Percentiles rank a stretch among this genome's conserved stretches.
These are phyloP conservation scores for Nothophaeocryptopus gaeumannii DNA, from an alignment of 2,329 filamentous ascomycete genomes.

Conservation along the genomic window DNA sequence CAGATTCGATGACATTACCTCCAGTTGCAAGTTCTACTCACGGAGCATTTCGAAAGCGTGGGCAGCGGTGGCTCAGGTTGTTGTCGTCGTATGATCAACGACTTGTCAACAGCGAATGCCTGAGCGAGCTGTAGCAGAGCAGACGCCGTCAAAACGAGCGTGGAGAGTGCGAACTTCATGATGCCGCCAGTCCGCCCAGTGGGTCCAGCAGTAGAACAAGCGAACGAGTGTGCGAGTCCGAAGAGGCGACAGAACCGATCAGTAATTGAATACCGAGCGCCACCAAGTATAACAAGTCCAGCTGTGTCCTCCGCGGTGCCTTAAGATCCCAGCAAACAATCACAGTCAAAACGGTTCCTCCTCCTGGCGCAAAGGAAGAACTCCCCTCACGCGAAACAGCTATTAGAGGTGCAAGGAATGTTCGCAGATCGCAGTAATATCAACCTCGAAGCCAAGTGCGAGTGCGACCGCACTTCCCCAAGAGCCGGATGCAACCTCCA, in stretches of 20 bases:
- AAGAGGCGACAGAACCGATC: too few relatives aligned
- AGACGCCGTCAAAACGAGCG: neutral
- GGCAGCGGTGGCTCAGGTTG: constrained; percentile 9
- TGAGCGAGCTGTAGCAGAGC: neutral
- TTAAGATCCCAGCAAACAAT: too few relatives aligned
- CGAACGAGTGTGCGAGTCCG: neutral
- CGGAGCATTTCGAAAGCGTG: constrained; percentile 16
- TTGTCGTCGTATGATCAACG: neutral
- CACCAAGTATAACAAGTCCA: too few relatives aligned
- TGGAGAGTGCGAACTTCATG: neutral
- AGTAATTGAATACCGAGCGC: too few relatives aligned
- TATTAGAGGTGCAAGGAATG: too few relatives aligned
- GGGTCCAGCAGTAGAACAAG: neutral
- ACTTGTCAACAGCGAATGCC: neutral
- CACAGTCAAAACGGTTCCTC: too few relatives aligned
- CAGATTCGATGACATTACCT: neutral
- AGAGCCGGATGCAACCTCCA: neutral
- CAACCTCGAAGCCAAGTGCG: neutral
- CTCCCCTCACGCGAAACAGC: too few relatives aligned
- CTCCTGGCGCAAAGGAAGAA: too few relatives aligned
- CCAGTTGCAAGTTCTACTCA: constrained; percentile 2
- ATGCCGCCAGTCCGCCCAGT: neutral
- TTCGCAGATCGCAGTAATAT: too few relatives aligned
- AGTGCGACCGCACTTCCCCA: constrained; percentile 1
- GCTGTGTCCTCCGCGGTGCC: too few relatives aligned